phyloP scores from a whole-genome alignment of 2,329 filamentous ascomycete genomes.

The Sporothrix protearum region DNA sequence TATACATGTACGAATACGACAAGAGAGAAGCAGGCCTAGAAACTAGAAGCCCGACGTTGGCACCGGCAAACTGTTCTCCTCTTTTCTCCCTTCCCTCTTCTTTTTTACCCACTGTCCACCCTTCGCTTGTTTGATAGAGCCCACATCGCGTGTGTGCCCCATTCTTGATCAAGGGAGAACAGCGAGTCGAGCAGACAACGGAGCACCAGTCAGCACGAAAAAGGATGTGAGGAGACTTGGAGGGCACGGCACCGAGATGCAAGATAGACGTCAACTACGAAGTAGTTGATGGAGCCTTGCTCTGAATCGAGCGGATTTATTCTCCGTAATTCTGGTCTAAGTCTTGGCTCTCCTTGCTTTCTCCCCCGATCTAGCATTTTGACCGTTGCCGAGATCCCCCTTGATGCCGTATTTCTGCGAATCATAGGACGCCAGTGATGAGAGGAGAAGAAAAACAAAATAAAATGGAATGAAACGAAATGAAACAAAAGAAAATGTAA shows the following conservation, averaged over 20 bases:
- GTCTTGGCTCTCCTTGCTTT: neutral
- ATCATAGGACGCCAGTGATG: neutral
- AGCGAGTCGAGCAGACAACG: neutral
- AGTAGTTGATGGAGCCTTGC: neutral
- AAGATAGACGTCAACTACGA: neutral
- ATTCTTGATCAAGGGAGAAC: neutral
- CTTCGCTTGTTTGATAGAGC: slow-evolving; percentile 5
- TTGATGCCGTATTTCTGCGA: neutral
- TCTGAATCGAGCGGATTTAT: neutral
- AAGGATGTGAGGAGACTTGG: neutral
- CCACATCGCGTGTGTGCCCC: slow-evolving; percentile 2
- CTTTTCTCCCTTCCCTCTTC: neutral
- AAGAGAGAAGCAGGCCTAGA: neutral
- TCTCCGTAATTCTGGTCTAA: neutral
- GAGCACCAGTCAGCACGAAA: neutral
- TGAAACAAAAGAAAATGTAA: no score
- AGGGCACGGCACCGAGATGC: neutral
- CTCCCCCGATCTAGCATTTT: neutral
- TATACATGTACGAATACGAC: neutral
- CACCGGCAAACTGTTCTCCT: neutral
- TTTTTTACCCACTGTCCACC: neutral
- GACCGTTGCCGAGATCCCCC: neutral
- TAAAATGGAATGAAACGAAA: no score
- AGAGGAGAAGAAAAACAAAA: neutral
- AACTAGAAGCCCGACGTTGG: neutral